phyloP scores from a whole-genome alignment of 179 eudicot species.

The Patellifolia procumbens region DNA sequence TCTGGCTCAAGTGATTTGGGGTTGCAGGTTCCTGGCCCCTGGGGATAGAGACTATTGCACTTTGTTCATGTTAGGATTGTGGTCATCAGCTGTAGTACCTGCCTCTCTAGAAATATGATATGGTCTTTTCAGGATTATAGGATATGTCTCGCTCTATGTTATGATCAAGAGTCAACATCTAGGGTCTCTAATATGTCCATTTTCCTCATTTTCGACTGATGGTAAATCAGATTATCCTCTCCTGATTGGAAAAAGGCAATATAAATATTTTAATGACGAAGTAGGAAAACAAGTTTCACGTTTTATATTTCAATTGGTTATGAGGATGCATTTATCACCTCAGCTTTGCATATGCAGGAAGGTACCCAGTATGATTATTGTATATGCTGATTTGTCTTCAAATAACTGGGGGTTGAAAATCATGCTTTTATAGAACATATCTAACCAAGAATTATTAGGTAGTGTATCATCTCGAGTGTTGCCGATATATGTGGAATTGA shows the following conservation, averaged over 20 bases:
- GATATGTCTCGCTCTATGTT: neutral
- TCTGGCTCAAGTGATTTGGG: neutral
- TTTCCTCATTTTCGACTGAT: too few relatives aligned
- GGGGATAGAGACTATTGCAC: neutral
- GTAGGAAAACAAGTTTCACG: too few relatives aligned
- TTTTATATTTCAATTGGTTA: neutral
- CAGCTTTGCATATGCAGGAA: neutral
- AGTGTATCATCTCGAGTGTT: neutral
- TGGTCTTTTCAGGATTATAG: neutral
- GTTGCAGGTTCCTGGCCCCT: neutral
- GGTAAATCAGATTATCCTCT: too few relatives aligned
- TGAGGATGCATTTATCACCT: neutral
- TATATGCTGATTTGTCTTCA: neutral
- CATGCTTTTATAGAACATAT: neutral
- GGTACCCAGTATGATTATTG: neutral
- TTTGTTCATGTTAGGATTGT: neutral
- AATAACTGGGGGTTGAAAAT: too few relatives aligned
- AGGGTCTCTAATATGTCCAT: neutral
- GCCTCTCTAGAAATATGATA: neutral
- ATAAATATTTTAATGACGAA: too few relatives aligned
- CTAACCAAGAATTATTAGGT: neutral
- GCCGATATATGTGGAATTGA: neutral
- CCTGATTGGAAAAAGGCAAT: too few relatives aligned
- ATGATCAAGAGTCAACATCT: neutral
- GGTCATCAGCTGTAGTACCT: neutral